Evolutionary conservation across 257 asterid species (phyloP), one percentile per base, ranked within the genome.

Genomic region (Jacaranda mimosifolia): DNA sequence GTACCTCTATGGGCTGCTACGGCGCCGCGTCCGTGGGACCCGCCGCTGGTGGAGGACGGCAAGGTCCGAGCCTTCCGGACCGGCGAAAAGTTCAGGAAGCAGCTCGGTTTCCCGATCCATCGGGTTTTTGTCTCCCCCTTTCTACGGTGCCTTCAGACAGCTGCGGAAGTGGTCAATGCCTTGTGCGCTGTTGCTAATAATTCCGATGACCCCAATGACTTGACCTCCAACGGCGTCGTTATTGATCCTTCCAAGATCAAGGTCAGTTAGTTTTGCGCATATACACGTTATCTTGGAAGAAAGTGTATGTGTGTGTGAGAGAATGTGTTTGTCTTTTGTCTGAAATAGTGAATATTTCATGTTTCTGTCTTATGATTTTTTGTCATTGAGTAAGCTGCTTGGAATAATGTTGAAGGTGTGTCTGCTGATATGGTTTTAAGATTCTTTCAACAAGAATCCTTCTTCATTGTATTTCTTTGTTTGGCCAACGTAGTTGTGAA

Each of bases 1-100:
- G 93, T 83, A 3, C 97, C 91, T 14, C 86, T 82, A 17, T 95
- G 99, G 99, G 81, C 87, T 43, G 77, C 84, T 7, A 74, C 91
- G 55, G 96, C 99, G 3, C 77, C 87, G 7, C 86, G 97, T 8
- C 97, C 97, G 7, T 95, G 97, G 97, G 99, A 95, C 71, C 99
- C 99, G 3, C 98, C 98, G 43, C 84, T 95, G 67, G 84, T 86
- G 58, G 90, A 90, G 4, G 92, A 84, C 32, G 99, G 99, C 13
- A 86, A 51, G 82, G 84, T 81, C n/a, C 87, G 98, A 17, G 94
- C 98, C 4, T 93, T 89, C 79, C 49, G 85, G 26, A 88, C 90
- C 60, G 99, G 99, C 17, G 86, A 83, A 48, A 89, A 77, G 83
- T 63, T 93, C 77, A 80, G 88, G 12, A 66, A 62, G 57, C 81